Evolutionary conservation across 352 stramenopile genomes (phyloP), one percentile per base, ranked within the genome.

Genomic region (Globisporangium radiosum): DNA sequence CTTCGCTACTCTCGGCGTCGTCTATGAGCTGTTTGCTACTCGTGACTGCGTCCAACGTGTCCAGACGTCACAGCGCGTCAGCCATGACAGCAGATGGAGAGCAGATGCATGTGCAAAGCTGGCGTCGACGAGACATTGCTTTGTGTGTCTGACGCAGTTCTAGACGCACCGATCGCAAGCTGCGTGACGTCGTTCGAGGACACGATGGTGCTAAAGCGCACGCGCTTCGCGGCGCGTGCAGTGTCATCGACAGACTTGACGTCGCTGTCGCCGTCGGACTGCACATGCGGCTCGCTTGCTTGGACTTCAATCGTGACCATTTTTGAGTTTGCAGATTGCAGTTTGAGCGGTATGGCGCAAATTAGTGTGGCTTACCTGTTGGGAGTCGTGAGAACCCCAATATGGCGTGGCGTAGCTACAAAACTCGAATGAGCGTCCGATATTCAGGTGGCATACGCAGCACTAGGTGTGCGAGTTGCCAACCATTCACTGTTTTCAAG

Each of bases 161-260:
- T 7, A 19, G 9, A 47, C 57, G 17, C 56, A 88, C 84, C 75
- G 40, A 93, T 88, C 11, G 77, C 62, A 36, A 94, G 62, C 6
- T 72, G 72, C 8, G 73, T 85, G 7, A 57, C 70, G 14, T 86
- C 71, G 48, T 85, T 90, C 8, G 78, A 69, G 1, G 69, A 70
- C 10, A 71, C 47, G 7, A 63, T 70, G 50, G 62, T 64, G 1
- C 76, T 71, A 59, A 92, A 92, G 38, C 76, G 81, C 52, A 92
- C 79, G 61, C 81, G 79, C 69, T 91, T 91, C 25, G 70, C 17
- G 43, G 60, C 47, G 5, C 56, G 73, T 17, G 52, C 63, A 2
- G 57, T 47, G 5, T 45, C 33, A 7, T 67, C 57, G 6, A 38
- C 43, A 15, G 6, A 17, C 7, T 47, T 25, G n/a, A 14, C 54